Base-by-base conservation (phyloP, 2,329 filamentous ascomycete species). In the Pyricularia sp. region DNA sequence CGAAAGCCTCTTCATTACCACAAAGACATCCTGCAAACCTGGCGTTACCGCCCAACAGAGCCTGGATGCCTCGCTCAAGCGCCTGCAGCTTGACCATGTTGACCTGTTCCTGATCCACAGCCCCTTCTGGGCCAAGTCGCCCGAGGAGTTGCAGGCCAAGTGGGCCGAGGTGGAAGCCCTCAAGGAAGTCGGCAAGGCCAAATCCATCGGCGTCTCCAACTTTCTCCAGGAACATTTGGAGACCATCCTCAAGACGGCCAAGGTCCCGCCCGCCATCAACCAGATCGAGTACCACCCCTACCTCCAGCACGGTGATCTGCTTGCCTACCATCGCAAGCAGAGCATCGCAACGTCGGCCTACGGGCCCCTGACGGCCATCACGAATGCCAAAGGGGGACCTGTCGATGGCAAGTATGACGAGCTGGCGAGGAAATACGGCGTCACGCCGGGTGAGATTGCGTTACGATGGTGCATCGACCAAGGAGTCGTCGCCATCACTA, bases 201-300 rank as follows among this genome's bases (percentile, higher is more conserved):
- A 83, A 72, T 87, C 89, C 69, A 93, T 95, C 73, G 92, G 92
- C 67, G 88, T 95, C 17, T 92, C 89, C 74, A 95, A 94, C 81
- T 94, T 91, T 75, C 74, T 86, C 36, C 79, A 83, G 73, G 75
- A 79, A 63, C 80, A 90, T 72, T 78, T 90, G 25, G 84, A 89
- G 75, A 74, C 79, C 2, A 75, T 89, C 61, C 79, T 90, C 2
- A 76, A 84, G 75, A 86, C 87, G 5, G 88, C 88, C 67, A 85
- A 84, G 73, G 77, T 90, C 70, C 76, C 81, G 3, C 92, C 92
- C 0, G 88, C 86, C 7, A 85, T 91, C 71, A 94, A 94, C 80
- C 92, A 95, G 82, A 91, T 94, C 75, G 92, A 94, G 81, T 89
- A 86, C 75, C 90, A 95, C 78, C 91, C 92, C 0, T 92, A 92